Conservation (phyloP, 2,329 filamentous ascomycete genomes). For the Beauveria brongniartii region DNA sequence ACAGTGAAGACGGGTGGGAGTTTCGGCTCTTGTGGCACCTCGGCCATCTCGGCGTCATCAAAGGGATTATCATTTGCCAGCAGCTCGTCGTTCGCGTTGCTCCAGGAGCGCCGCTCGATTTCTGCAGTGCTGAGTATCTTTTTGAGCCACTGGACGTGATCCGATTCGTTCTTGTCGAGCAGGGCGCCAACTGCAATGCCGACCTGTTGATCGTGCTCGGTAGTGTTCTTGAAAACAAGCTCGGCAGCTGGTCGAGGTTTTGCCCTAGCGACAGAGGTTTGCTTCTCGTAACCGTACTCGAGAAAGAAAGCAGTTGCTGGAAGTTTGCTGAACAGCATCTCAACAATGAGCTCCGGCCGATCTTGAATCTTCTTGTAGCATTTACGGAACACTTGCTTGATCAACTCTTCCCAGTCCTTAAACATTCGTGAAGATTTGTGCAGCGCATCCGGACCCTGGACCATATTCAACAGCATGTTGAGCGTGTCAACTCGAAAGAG, state of each 20-base stretch:
- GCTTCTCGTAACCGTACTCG: conserved; percentile 83
- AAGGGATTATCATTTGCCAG: conserved; percentile 27
- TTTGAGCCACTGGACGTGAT: conserved; percentile 77
- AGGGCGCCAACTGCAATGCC: conserved; percentile 72
- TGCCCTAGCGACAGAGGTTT: conserved; percentile 56
- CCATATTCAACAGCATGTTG: conserved; percentile 78
- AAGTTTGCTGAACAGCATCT: conserved; percentile 93
- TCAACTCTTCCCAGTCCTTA: conserved; percentile 86
- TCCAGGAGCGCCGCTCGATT: conserved; percentile 69
- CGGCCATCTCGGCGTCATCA: conserved; percentile 25
- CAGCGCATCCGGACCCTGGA: conserved; percentile 76
- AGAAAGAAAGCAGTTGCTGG: conserved; percentile 76
- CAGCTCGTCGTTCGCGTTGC: conserved; percentile 58
- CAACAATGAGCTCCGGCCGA: conserved; percentile 75
- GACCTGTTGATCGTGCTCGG: conserved; percentile 63
- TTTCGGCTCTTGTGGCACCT: conserved; percentile 20
- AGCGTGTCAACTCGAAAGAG: conserved; percentile 89
- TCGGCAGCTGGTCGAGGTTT: conserved; percentile 66
- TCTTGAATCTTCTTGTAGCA: conserved; percentile 80
- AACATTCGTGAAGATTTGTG: conserved; percentile 58
- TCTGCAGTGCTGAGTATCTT: conserved; percentile 59
- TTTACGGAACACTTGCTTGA: conserved; percentile 73
- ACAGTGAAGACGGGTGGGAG: conserved; percentile 34
- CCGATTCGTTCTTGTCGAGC: conserved; percentile 68
- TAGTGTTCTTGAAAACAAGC: conserved; percentile 69